Conservation (phyloP, 2,329 filamentous ascomycete species). For the Periglandula ipomoeae region DNA sequence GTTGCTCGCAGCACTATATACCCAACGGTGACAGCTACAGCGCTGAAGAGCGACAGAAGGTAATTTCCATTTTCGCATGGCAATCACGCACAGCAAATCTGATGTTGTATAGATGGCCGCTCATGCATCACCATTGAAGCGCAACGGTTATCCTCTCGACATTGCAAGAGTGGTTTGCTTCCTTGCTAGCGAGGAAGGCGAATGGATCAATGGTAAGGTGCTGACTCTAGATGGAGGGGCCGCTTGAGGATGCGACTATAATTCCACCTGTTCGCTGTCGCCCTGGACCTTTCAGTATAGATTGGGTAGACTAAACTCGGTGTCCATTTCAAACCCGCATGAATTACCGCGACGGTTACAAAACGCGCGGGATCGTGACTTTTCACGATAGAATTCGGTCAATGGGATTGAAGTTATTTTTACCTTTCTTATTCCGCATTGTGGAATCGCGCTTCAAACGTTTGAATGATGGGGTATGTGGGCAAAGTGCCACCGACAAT, state of each 20-base stretch:
- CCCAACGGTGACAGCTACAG: slow-evolving; percentile 44
- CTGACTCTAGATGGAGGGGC: slow-evolving; percentile 20
- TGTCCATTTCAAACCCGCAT: too few species aligned
- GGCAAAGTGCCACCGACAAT: too few species aligned
- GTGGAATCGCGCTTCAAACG: too few species aligned
- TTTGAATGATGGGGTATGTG: too few species aligned
- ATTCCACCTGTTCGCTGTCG: too few species aligned
- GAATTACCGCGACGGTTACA: too few species aligned
- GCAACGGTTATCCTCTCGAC: slow-evolving; percentile 59
- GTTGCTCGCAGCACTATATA: slow-evolving; percentile 39
- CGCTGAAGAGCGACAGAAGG: slow-evolving; percentile 48
- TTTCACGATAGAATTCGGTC: too few species aligned
- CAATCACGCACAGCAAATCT: neutral
- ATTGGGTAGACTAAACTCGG: too few species aligned
- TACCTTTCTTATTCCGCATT: too few species aligned
- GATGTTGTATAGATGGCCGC: slow-evolving; percentile 28
- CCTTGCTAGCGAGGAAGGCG: slow-evolving; percentile 33
- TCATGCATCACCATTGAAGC: slow-evolving; percentile 55
- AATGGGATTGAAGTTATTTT: too few species aligned
- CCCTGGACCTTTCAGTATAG: too few species aligned
- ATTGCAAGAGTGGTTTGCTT: slow-evolving; percentile 37
- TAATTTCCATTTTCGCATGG: neutral
- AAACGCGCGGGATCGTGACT: too few species aligned
- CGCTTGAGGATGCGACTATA: neutral
- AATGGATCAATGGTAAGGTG: slow-evolving; percentile 37